A percentile compares a stretch with the other conserved stretches of the same genome.
Evolutionary conservation across 305 asterid species (phyloP).

Genomic region (Ajuga reptans): DNA sequence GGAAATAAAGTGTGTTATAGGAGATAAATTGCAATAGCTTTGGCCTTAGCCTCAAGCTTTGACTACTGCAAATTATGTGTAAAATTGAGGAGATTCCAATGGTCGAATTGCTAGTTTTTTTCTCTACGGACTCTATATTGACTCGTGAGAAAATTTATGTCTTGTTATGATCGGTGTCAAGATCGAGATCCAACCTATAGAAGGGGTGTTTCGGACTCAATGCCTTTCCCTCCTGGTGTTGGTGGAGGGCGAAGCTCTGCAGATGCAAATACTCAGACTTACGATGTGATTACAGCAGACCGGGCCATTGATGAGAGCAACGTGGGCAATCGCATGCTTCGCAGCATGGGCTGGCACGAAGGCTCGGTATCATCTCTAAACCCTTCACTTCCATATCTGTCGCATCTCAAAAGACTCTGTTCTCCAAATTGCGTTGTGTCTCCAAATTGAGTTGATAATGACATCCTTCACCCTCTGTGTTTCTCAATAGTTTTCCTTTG

Average conservation of each 20-base stretch:
- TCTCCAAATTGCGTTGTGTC: conserved; percentile 1
- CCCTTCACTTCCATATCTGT: conserved; percentile 34
- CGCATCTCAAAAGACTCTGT: neutral
- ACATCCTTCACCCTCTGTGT: neutral
- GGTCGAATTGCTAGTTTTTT: conserved; percentile 51
- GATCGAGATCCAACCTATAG: conserved; percentile 68
- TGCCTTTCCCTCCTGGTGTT: conserved; percentile 99
- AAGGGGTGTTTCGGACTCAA: conserved; percentile 75
- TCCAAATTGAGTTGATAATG: conserved; percentile 1
- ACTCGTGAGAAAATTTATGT: conserved; percentile 71
- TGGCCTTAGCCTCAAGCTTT: conserved; percentile 35
- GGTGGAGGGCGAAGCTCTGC: conserved; percentile 83
- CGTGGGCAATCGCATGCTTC: conserved; percentile 95
- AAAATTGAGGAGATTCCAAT: conserved; percentile 47
- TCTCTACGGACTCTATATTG: conserved; percentile 45
- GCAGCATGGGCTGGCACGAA: conserved; percentile 99
- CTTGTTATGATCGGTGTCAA: conserved; percentile 47
- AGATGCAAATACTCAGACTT: conserved; percentile 59
- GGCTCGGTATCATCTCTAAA: conserved; percentile 90
- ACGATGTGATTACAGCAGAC: conserved; percentile 85
- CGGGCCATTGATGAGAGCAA: conserved; percentile 86
- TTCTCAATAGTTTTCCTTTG: neutral
- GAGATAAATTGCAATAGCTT: conserved; percentile 31
- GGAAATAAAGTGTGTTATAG: conserved; percentile 30
- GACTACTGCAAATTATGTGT: conserved; percentile 31